Evolutionary conservation across 139 green algal genomes (phyloP).

Genomic region (Microglena sp.): DNA sequence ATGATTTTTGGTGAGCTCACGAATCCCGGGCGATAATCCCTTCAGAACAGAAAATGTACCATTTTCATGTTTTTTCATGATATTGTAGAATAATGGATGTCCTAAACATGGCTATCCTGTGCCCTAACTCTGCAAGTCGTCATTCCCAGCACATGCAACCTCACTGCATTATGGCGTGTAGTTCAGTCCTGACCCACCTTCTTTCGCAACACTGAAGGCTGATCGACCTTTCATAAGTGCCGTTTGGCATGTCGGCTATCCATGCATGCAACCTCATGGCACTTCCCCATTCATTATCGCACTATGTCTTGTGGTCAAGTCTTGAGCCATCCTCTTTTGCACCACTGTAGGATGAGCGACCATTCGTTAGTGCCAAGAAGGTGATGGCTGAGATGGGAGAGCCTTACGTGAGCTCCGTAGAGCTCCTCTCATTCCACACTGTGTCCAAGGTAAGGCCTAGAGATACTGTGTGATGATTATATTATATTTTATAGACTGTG

Average conservation of each 20-base stretch:
- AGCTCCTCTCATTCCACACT: constrained; percentile 73
- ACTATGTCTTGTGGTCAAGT: background rate
- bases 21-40: too few species aligned
- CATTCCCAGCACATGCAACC: too few species aligned
- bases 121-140: too few species aligned
- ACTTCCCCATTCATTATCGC: background rate
- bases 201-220: background rate
- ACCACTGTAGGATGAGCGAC: constrained; percentile 47
- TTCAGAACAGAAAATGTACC: too few species aligned
- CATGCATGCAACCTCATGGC: background rate
- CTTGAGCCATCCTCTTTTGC: background rate
- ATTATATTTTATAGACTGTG: too few species aligned
- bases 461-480: too few species aligned
- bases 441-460: constrained; percentile 50
- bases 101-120: too few species aligned
- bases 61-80: too few species aligned
- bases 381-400: constrained; percentile 62
- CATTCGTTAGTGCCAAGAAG: constrained; percentile 76
- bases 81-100: too few species aligned
- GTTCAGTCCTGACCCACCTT: too few species aligned
- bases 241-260: background rate
- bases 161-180: too few species aligned
- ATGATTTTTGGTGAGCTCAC: too few species aligned
- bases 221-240: background rate
- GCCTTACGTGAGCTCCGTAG: constrained; percentile 37